These are phyloP conservation scores for Rhizopogon sp. DNA, from an alignment of 768 basidiomycete genomes.

Conservation along the genomic window DNA sequence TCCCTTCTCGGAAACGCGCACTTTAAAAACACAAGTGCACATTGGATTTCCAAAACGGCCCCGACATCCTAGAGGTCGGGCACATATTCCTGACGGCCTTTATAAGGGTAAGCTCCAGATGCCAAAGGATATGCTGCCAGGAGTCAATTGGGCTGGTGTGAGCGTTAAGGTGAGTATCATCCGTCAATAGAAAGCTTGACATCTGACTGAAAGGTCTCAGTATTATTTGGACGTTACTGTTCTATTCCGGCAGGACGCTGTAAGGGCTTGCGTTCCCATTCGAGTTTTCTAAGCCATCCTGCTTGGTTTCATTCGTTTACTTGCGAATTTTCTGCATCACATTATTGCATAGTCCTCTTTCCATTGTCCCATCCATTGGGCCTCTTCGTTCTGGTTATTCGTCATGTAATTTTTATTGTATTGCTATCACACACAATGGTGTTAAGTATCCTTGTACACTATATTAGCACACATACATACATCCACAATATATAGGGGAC, in stretches of 20 bases:
- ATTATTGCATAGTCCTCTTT: too few species aligned
- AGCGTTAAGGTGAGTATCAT: constrained; percentile 53
- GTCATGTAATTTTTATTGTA: background rate
- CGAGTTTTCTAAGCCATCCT: constrained; percentile 44
- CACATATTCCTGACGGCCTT: constrained; percentile 61
- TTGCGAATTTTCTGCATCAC: background rate
- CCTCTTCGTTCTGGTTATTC: background rate
- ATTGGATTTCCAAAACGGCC: constrained; percentile 74
- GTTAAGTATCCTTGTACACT: background rate
- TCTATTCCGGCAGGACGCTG: constrained; percentile 55
- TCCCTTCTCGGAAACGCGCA: constrained; percentile 15
- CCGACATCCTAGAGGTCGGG: constrained; percentile 36
- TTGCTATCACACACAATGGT: background rate
- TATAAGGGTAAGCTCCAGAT: constrained; percentile 55
- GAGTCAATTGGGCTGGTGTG: constrained; percentile 62
- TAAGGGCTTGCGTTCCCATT: constrained; percentile 59
- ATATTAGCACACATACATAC: background rate
- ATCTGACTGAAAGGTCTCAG: constrained; percentile 28
- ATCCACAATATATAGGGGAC: background rate
- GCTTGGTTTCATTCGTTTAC: constrained; percentile 9
- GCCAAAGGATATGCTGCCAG: constrained; percentile 55
- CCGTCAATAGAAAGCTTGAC: background rate
- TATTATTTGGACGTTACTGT: constrained; percentile 74
- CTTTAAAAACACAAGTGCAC: constrained; percentile 37
- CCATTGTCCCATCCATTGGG: too few species aligned